These are phyloP conservation scores for Corrigiola litoralis DNA, from an alignment of 179 eudicot species.

Conservation along the genomic window DNA sequence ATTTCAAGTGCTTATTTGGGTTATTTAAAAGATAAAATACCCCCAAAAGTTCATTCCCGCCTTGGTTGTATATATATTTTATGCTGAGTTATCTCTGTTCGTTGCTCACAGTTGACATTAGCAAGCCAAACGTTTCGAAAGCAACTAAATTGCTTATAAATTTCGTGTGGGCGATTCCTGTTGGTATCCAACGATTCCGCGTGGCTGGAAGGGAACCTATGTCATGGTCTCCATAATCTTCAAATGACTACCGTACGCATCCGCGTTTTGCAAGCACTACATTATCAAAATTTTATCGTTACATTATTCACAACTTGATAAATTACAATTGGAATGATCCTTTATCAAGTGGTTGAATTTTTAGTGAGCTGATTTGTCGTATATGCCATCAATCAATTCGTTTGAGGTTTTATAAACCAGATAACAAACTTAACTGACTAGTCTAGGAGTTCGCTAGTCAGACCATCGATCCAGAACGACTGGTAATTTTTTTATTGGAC, in stretches of 20 bases:
- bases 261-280: constrained; percentile 12
- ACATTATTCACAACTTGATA: background rate
- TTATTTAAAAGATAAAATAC: background rate
- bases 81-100: background rate
- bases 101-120: background rate
- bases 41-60: too few species aligned
- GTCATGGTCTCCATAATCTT: constrained; percentile 32
- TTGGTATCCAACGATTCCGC: background rate
- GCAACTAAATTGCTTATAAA: background rate
- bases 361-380: constrained; percentile 20
- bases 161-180: background rate
- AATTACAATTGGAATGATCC: background rate
- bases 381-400: constrained; percentile 12
- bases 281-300: background rate
- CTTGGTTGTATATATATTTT: background rate
- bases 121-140: background rate
- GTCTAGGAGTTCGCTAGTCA: too few species aligned
- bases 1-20: too few species aligned
- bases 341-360: background rate
- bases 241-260: constrained; percentile 15
- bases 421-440: constrained; percentile 18
- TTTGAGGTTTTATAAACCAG: background rate
- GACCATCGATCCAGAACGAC: too few species aligned
- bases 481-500: background rate
- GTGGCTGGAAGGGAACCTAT: constrained; percentile 10